Base-by-base conservation (phyloP, 352 stramenopile genomes). In the Globisporangium emineosum region DNA sequence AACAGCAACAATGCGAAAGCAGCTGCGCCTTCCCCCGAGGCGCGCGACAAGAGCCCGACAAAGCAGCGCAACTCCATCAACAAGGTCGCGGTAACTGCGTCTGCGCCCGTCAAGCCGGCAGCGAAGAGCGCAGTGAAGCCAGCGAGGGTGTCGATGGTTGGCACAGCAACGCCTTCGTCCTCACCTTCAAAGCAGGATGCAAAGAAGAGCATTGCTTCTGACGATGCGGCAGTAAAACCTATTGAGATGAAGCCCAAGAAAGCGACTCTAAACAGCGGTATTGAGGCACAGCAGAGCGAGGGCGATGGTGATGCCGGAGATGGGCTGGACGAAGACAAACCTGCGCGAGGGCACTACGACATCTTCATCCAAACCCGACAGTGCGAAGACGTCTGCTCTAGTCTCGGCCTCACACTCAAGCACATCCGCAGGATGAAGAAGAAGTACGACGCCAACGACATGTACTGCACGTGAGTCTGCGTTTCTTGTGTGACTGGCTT, bases 361-460 rank as follows among this genome's bases (percentile, higher is more conserved):
- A 67, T 86, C 13, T 77, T 89, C 17, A 61, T 91, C 9, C 80
- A 89, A 56, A 88, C 82, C 0, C 72, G 72, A 3, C 58, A 67
- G 0, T 88, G 78, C 25, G 82, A 91, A 62, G 69, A 77, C 25
- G 29, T 88, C 3, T 91, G 82, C 55, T 72, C 65, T 6, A 64
- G 68, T 0, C 64, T 89, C 32, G 77, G 78, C 0, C 73, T 89
- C 32, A 82, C 75, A 43, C 69, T 82, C 54, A 66, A 66, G 10
- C 72, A 91, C 54, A 83, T 89, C 51, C 77, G 82, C 12, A 78
- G 75, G 57, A 83, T 91, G 68, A 91, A 91, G 67, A 78, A 74
- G 55, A 87, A 85, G 49, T 89, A 83, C 47, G 75, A 89, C 55
- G 73, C 72, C 33, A 91, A 89, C 73, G 80, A 89, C 63, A 89